Evolutionary conservation across 371 early-diverging fungal genomes (phyloP), one percentile per base, ranked within the genome.

Genomic region (Chytridium lagenaria): DNA sequence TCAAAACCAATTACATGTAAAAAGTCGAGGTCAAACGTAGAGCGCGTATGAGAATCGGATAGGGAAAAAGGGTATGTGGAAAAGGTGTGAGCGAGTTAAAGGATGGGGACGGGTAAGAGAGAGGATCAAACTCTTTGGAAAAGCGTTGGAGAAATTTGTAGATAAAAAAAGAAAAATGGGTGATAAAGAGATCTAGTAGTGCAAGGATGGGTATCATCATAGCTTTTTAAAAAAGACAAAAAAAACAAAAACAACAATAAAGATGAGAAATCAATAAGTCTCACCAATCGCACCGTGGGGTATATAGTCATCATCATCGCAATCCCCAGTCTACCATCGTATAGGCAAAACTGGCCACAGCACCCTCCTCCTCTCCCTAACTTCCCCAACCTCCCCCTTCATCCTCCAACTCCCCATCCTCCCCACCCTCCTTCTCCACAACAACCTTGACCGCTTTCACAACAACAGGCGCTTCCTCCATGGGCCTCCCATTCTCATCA

Each of bases 291-390:
- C 19, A 19, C 7, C 7, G 19, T 44, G 12, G 19, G 44, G 19
- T 12, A 19, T 12, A 40, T 23, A 5, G 2, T 5, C 30, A 2
- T 12, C 33, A 3, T 19, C 63, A 10, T 33, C 33, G 23, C 2
- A 26, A 37, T 19, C 12, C 12, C 19, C 19, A 12, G 44, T 15
- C 40, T 44, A 75, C 37, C 36, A 59, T 19, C 76, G 64, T 66
- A 76, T 59, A 7, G 76, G 76, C 23, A 76, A 39, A 1, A 76
- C 76, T 19, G 76, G 76, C 76, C 76, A 76, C 0, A 76, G 59
- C 28, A 76, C 66, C 0, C 76, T 44, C 44, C 44, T 23, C 15
- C 26, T 28, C 38, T 66, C 49, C 37, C 49, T 19, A 50, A 50
- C 66, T 52, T 59, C 76, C 39, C 19, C 50, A 26, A 44, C 1